Conservation (phyloP, 345 rosid genomes). For the Xanthoceras sorbifolium region DNA sequence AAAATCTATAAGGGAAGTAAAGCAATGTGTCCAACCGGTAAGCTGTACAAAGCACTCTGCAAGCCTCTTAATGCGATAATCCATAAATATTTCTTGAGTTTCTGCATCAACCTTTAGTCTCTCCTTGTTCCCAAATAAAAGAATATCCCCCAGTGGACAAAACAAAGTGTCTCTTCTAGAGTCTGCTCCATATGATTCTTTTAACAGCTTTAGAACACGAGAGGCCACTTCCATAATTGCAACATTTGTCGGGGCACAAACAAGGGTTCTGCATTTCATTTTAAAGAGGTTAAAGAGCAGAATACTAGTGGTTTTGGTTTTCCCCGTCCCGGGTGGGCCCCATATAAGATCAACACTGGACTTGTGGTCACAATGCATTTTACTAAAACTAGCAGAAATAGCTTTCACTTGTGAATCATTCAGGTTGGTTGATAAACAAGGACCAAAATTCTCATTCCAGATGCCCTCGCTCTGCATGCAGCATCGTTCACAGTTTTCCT, state of each 20-base stretch:
- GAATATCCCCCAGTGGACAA: slow-evolving; percentile 35
- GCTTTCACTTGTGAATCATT: slow-evolving; percentile 41
- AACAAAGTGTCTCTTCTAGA: slow-evolving; percentile 7
- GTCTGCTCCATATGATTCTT: slow-evolving; percentile 19
- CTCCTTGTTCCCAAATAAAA: slow-evolving; percentile 46
- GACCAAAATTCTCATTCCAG: background rate
- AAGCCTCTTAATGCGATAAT: slow-evolving; percentile 38
- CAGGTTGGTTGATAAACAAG: slow-evolving; percentile 18
- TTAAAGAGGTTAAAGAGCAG: slow-evolving; percentile 36
- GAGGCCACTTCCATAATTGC: slow-evolving; percentile 48
- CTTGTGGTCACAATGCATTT: slow-evolving; percentile 32
- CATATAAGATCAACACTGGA: slow-evolving; percentile 43
- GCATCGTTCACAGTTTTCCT: slow-evolving; percentile 26
- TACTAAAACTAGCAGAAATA: slow-evolving; percentile 28
- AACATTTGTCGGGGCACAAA: slow-evolving; percentile 54
- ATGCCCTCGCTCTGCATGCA: background rate
- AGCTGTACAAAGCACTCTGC: slow-evolving; percentile 22
- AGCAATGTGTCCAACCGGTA: slow-evolving; percentile 30
- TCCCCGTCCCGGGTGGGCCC: slow-evolving; percentile 70
- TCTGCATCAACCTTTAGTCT: slow-evolving; percentile 35
- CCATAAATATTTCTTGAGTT: slow-evolving; percentile 40
- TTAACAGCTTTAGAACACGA: slow-evolving; percentile 41
- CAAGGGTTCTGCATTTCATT: slow-evolving; percentile 40
- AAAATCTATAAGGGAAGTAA: slow-evolving; percentile 29
- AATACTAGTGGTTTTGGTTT: slow-evolving; percentile 42